These are phyloP conservation scores for Dothidotthia symphoricarpi DNA, from an alignment of 2,329 filamentous ascomycete genomes.

Conservation along the genomic window DNA sequence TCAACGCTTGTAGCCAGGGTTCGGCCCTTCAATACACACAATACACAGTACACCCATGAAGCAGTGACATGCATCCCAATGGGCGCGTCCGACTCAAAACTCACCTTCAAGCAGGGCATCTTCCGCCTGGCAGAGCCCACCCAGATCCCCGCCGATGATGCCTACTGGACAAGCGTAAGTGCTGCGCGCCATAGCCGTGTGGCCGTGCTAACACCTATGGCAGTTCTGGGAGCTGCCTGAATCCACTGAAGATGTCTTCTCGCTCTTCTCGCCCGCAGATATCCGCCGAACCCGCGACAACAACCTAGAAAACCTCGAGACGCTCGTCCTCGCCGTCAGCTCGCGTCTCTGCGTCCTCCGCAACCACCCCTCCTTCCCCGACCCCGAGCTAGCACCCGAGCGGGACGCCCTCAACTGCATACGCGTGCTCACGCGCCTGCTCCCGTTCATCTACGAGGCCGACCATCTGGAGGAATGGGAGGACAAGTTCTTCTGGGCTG, in stretches of 20 bases:
- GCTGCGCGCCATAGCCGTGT: conserved; percentile 9
- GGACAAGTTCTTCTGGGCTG: conserved; percentile 87
- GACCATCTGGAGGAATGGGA: conserved; percentile 84
- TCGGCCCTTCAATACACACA: conserved; percentile 3
- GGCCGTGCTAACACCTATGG: conserved; percentile 10
- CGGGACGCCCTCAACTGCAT: conserved; percentile 93
- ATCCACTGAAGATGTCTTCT: conserved; percentile 93
- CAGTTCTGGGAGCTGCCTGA: conserved; percentile 98
- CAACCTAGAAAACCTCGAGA: conserved; percentile 84
- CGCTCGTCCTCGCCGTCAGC: conserved; percentile 78
- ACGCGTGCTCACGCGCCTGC: conserved; percentile 79
- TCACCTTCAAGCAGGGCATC: conserved; percentile 98
- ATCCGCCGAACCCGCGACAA: conserved; percentile 85
- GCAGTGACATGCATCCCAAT: conserved; percentile 55
- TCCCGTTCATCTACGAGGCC: conserved; percentile 90
- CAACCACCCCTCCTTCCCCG: conserved; percentile 87
- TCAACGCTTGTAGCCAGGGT: conserved; percentile 15
- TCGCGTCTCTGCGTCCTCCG: conserved; percentile 78
- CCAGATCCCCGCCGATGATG: conserved; percentile 80
- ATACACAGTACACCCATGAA: conserved; percentile 14
- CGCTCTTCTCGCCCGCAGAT: conserved; percentile 76
- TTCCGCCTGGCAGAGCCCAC: conserved; percentile 92
- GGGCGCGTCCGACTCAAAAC: conserved; percentile 98
- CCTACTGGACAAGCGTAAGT: conserved; percentile 87
- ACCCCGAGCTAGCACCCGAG: conserved; percentile 77